Conservation (phyloP, 1,139 yeast species). For the Meyerozyma sp. region DNA sequence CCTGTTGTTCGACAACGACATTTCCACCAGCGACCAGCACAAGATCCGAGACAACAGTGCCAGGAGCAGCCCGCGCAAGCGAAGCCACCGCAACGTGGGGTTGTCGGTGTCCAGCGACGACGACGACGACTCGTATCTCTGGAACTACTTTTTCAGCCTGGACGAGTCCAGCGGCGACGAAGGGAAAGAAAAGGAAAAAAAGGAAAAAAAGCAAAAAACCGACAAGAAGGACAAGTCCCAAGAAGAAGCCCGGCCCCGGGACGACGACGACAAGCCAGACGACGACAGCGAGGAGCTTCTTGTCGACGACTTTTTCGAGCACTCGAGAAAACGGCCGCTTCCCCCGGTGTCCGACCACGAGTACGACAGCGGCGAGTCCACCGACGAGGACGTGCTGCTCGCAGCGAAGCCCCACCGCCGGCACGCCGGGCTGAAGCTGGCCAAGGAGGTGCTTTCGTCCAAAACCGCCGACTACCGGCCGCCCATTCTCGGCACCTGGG, state of each 20-base stretch:
- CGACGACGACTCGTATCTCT: slow-evolving; percentile 49
- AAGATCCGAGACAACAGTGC: slow-evolving; percentile 7
- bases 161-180: slow-evolving; percentile 22
- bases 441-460: slow-evolving; percentile 84
- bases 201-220: too few species aligned
- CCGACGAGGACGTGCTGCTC: slow-evolving; percentile 79
- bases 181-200: slow-evolving; percentile 21
- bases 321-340: slow-evolving; percentile 4
- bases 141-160: slow-evolving; percentile 51
- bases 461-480: slow-evolving; percentile 83
- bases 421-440: slow-evolving; percentile 65
- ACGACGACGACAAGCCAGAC: slow-evolving; percentile 7
- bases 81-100: slow-evolving; percentile 10
- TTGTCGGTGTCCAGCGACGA: slow-evolving; percentile 31
- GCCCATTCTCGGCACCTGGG: slow-evolving; percentile 91
- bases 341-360: slow-evolving; percentile 16
- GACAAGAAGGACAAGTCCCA: slow-evolving; percentile 12
- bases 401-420: slow-evolving; percentile 59
- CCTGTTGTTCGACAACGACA: slow-evolving; percentile 8
- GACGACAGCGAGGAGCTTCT: slow-evolving; percentile 6
- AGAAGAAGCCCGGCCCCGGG: too few species aligned
- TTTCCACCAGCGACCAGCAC: slow-evolving; percentile 5
- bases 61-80: slow-evolving; percentile 6
- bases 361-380: slow-evolving; percentile 69
- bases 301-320: slow-evolving; percentile 14